These are phyloP conservation scores for Cystobasidiaceae sp. DNA, from an alignment of 1,284 basidiomycete species.

Conservation along the genomic window DNA sequence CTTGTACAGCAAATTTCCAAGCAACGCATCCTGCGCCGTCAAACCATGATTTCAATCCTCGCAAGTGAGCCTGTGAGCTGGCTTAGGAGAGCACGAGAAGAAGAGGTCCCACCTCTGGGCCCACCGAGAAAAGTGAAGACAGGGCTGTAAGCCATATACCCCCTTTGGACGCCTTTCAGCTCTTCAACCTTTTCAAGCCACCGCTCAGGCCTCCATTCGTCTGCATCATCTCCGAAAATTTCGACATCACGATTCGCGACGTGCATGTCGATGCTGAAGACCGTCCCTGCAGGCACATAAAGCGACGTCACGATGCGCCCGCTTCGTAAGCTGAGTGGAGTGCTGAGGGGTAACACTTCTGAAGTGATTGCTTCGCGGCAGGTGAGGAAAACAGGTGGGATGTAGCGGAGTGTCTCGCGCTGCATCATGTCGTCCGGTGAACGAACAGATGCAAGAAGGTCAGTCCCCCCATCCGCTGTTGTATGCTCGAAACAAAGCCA, in stretches of 20 bases:
- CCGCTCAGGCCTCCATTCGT: constrained; percentile 56
- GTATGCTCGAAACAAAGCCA: too few relatives aligned
- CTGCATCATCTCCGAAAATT: constrained; percentile 66
- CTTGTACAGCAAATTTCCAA: constrained; percentile 1
- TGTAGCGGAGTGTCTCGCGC: neutral
- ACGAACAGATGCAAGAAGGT: too few relatives aligned
- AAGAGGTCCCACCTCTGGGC: neutral
- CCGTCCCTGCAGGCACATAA: constrained; percentile 55
- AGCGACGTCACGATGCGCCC: constrained; percentile 46
- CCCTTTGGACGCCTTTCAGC: neutral
- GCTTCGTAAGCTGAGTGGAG: constrained; percentile 53
- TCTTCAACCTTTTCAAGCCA: constrained; percentile 30
- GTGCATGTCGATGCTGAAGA: constrained; percentile 59
- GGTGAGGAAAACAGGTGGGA: constrained; percentile 45
- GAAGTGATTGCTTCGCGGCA: constrained; percentile 67
- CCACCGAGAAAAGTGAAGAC: constrained; percentile 2
- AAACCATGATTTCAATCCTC: too few relatives aligned
- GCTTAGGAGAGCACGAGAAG: neutral
- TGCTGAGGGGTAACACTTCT: constrained; percentile 64
- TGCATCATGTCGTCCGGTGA: neutral
- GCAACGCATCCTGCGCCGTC: neutral
- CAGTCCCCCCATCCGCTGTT: neutral
- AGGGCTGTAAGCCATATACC: neutral
- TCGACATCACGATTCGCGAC: constrained; percentile 58
- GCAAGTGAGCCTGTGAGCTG: neutral